Evolutionary conservation across 345 rosid species (phyloP), one percentile per base, ranked within the genome.

Genomic region (Anacardium occidentale): DNA sequence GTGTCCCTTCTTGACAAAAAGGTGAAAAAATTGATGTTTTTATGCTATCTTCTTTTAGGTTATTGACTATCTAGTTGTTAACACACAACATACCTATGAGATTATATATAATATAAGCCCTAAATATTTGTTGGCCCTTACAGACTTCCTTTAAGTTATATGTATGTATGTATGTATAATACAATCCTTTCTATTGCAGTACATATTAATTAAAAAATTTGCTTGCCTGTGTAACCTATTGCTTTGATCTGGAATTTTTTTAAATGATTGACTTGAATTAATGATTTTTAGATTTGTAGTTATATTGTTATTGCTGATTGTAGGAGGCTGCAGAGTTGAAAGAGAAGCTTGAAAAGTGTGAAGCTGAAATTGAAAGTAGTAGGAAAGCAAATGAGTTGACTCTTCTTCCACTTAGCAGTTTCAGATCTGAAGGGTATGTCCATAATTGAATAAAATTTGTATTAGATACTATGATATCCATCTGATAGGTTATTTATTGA

Each of bases 291-390:
- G 47, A n/a, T 21, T 64, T 66, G 4, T 63, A 18, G 11, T 60
- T 13, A 56, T 21, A 20, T 24, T 64, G 40, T 22, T 50, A 76
- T 72, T 81, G 67, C 26, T 73, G 14, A 71, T 53, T 66, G 42
- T 77, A 92, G 99, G 98, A 89, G 75, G 88, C 78, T 3, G 84
- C 74, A 44, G 90, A 86, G 78, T 76, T 92, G 75, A 89, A 85
- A 78, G 85, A 77, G 40, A 90, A 89, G 77, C 86, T 89, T 71
- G 88, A 82, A 77, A 89, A 78, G 77, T 91, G 85, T 77, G 95
- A 95, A 84, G 88, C 89, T 70, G 96, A 95, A 79, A 71, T 89
- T 56, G 96, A 95, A 81, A 83, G 78, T 74, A 70, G 75, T 72
- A 80, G 91, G 86, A 92, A 90, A 81, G 79, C 88, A 25, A 84